A percentile compares a stretch with the other conserved stretches of the same genome.
These are phyloP conservation scores for Xenosphaeropsis pyriputrescens DNA, from an alignment of 2,329 filamentous ascomycete species.

Conservation along the genomic window DNA sequence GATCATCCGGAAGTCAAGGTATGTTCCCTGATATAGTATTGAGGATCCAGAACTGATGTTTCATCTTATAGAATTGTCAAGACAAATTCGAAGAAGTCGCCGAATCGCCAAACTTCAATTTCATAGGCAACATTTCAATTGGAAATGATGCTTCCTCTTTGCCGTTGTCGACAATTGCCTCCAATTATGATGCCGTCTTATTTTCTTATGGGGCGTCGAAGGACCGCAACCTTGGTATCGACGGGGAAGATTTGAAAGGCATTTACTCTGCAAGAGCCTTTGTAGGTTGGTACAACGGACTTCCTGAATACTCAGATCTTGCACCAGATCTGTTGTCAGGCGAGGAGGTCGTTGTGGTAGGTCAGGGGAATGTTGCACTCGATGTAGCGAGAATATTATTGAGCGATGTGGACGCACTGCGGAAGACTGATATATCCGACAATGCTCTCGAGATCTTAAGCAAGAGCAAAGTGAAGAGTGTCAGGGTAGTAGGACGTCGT, in stretches of 20 bases:
- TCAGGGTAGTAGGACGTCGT: conserved; percentile 77
- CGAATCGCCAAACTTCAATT: conserved; percentile 67
- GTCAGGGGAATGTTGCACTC: conserved; percentile 90
- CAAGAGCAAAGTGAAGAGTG: conserved; percentile 59
- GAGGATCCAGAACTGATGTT: conserved; percentile 3
- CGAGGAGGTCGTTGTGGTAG: conserved; percentile 77
- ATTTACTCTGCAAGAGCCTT: conserved; percentile 85
- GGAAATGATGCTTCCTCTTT: conserved; percentile 42
- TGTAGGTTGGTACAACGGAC: conserved; percentile 96
- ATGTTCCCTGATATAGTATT: not conserved
- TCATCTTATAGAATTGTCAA: conserved; percentile 62
- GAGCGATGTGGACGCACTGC: conserved; percentile 56
- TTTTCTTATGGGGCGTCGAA: conserved; percentile 86
- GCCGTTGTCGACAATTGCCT: conserved; percentile 52
- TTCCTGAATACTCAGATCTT: conserved; percentile 65
- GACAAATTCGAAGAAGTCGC: conserved; percentile 88
- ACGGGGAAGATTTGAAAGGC: conserved; percentile 63
- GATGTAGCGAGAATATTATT: conserved; percentile 86
- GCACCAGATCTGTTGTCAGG: conserved; percentile 59
- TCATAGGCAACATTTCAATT: conserved; percentile 78
- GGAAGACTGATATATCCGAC: conserved; percentile 79
- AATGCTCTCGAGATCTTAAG: conserved; percentile 63
- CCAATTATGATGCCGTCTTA: conserved; percentile 81
- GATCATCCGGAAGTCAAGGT: conserved; percentile 98
- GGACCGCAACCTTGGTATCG: conserved; percentile 65